phyloP scores from a whole-genome alignment of 805 yeast genomes.

The Hanseniaspora clermontiae region DNA sequence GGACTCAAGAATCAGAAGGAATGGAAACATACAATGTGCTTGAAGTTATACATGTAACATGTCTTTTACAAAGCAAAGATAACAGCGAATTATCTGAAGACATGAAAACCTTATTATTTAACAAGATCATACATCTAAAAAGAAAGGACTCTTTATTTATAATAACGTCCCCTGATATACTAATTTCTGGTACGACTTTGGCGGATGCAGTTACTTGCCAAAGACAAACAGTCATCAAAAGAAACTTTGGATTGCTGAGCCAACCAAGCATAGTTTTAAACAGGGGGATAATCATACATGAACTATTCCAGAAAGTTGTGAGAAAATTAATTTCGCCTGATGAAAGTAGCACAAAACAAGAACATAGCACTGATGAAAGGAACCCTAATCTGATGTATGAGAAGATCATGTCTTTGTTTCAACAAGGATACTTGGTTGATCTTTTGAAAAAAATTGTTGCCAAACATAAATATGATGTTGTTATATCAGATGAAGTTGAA shows the following conservation, averaged over 20 bases:
- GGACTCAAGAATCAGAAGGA: not conserved
- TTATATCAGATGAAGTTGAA: slow-evolving; percentile 33
- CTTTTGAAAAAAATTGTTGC: slow-evolving; percentile 15
- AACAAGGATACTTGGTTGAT: slow-evolving; percentile 36
- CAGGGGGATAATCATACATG: slow-evolving; percentile 76
- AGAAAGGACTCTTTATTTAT: not conserved
- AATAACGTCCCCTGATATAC: not conserved
- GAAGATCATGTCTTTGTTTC: slow-evolving; percentile 29
- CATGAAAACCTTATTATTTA: not conserved
- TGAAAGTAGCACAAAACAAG: slow-evolving; percentile 14
- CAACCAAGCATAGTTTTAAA: slow-evolving; percentile 52
- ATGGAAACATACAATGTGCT: not conserved
- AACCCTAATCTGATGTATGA: not conserved
- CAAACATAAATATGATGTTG: not conserved
- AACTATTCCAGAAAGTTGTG: slow-evolving; percentile 39
- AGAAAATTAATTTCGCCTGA: slow-evolving; percentile 21
- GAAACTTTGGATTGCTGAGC: slow-evolving; percentile 33
- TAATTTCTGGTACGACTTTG: slow-evolving; percentile 8
- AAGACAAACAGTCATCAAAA: slow-evolving; percentile 12
- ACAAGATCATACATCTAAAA: not conserved
- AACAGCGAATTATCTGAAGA: not conserved
- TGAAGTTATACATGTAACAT: slow-evolving; percentile 5
- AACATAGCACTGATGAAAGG: slow-evolving; percentile 19
- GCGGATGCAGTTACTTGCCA: slow-evolving; percentile 11
- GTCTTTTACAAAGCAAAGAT: not conserved